These are phyloP conservation scores for Spathaspora arborariae DNA, from an alignment of 805 yeast genomes.

Conservation along the genomic window DNA sequence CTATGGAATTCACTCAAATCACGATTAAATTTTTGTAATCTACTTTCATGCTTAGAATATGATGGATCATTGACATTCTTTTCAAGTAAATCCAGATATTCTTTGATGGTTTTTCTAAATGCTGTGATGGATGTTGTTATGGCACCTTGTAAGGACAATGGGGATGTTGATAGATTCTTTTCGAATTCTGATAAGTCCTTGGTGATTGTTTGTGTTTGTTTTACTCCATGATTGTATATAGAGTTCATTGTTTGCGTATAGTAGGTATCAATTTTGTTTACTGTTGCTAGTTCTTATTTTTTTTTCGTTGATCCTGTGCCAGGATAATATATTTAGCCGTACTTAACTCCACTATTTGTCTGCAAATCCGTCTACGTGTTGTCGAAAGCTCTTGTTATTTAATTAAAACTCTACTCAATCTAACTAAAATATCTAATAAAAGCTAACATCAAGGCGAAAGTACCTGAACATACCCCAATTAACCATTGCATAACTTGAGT, in stretches of 20 bases:
- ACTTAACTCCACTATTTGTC: not conserved
- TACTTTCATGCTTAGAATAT: constrained; percentile 42
- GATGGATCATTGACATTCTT: constrained; percentile 57
- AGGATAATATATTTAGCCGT: no score
- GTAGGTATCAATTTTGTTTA: not conserved
- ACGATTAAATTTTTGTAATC: constrained; percentile 55
- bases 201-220: constrained; percentile 71
- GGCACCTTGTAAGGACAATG: constrained; percentile 71
- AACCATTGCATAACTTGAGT: constrained; percentile 98
- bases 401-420: not conserved
- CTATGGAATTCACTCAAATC: constrained; percentile 44
- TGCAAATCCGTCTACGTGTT: no score
- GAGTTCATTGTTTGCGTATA: constrained; percentile 55
- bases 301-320: not conserved
- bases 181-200: constrained; percentile 69
- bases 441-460: constrained; percentile 89
- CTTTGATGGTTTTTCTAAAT: constrained; percentile 70
- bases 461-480: constrained; percentile 97
- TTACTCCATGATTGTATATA: constrained; percentile 82
- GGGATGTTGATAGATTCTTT: constrained; percentile 60
- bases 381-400: not conserved
- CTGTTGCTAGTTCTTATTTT: not conserved
- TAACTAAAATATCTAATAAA: constrained; percentile 70
- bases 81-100: constrained; percentile 53
- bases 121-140: constrained; percentile 78